Evolutionary conservation across 164 flowering plant species (phyloP), one percentile per base, ranked within the genome.

Genomic region (Echeveria elegans): DNA sequence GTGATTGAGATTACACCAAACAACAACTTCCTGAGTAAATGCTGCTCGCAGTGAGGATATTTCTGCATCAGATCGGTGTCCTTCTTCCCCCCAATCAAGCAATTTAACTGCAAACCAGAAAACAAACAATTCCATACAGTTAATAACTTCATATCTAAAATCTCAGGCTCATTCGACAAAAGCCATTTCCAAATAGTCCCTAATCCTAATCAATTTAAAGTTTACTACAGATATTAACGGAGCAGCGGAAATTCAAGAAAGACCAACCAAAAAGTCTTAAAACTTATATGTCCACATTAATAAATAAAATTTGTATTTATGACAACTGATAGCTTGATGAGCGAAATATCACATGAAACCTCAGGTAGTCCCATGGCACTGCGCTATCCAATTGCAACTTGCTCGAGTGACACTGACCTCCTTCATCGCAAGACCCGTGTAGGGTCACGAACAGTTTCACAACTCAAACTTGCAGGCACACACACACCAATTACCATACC

Each of bases 31-130:
- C 79, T 91, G 98, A 0, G 84, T 69, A 77, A 94, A 94, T 62
- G 95, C 88, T 48, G 91, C 72, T 60, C 96, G 85, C 12, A 91
- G 75, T 4, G 91, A 79, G 50, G 87, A 69, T 71, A 88, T 78
- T 81, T 94, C 97, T 72, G 97, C 88, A 58, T 88, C 96, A 18
- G 96, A 75, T 75, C 92, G 80, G 72, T 88, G 89, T 61, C 93
- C 93, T 50, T 88, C 98, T 74, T 89, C 96, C 34, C 97, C 98
- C 97, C 97, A 94, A 71, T 94, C 98, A 64, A 94, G 98, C 76
- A 94, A 71, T 78, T 94, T 90, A 63, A 94, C 98, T 94, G 82
- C 56, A 28, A 56, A 28, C 61, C 58, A 21, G 28, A 50, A 50
- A 26, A 50, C 28, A 50, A 21, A 50, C 47, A 41, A 5, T 41